A percentile compares a stretch with the other conserved stretches of the same genome.
Conservation (phyloP, 495 filamentous ascomycete species). For the Pyronema omphalodes region DNA sequence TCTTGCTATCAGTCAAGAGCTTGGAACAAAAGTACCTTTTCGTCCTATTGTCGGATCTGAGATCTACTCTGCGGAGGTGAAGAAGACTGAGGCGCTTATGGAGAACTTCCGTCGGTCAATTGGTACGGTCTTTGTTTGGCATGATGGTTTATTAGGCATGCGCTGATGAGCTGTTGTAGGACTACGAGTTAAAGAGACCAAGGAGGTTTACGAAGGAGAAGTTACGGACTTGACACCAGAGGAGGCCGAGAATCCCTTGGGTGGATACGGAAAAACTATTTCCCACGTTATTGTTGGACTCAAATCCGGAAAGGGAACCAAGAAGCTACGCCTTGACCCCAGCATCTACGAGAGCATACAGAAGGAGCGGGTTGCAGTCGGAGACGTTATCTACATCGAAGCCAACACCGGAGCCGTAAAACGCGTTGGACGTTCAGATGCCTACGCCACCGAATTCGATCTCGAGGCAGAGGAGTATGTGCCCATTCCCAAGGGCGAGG, state of each 20-base stretch:
- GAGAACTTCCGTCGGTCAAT: slow-evolving; percentile 97
- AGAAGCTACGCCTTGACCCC: slow-evolving; percentile 95
- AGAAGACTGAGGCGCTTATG: slow-evolving; percentile 91
- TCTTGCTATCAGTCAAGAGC: slow-evolving; percentile 94
- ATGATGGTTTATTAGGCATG: no score
- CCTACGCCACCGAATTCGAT: slow-evolving; percentile 90
- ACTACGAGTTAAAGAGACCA: slow-evolving; percentile 70
- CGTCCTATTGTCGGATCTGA: slow-evolving; percentile 88
- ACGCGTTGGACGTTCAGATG: slow-evolving; percentile 84
- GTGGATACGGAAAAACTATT: slow-evolving; percentile 91
- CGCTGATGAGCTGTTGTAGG: slow-evolving; percentile 57
- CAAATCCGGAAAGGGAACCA: slow-evolving; percentile 81
- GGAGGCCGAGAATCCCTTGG: slow-evolving; percentile 57
- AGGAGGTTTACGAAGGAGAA: slow-evolving; percentile 3
- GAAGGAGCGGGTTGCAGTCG: slow-evolving; percentile 95
- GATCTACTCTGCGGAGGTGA: slow-evolving; percentile 97
- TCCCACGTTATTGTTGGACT: slow-evolving; percentile 6
- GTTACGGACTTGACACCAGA: slow-evolving; percentile 4
- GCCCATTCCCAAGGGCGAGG: slow-evolving; percentile 94
- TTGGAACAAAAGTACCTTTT: slow-evolving; percentile 87
- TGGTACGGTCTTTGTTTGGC: slow-evolving; percentile 37
- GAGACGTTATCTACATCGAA: slow-evolving; percentile 95
- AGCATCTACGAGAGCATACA: slow-evolving; percentile 98
- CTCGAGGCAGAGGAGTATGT: slow-evolving; percentile 98
- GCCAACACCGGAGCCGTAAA: slow-evolving; percentile 96